Evolutionary conservation across 225 moss, liverwort and hornwort species (phyloP).

Genomic region (Lunularia cruciata): DNA sequence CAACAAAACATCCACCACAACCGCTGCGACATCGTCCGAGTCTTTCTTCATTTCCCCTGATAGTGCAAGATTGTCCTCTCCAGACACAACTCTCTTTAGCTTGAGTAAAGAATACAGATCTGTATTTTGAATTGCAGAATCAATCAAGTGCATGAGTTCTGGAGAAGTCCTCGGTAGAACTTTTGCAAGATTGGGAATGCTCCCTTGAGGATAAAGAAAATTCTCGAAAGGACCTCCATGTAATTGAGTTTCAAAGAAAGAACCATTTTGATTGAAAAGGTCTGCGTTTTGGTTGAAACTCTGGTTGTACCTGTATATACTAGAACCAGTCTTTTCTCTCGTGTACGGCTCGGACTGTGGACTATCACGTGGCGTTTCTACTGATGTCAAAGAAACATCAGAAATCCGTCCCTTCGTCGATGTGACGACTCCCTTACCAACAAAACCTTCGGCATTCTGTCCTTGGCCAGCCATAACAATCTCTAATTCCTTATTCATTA

Average conservation of each 20-base stretch:
- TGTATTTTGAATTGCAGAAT: slow-evolving; percentile 67
- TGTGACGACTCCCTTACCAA: slow-evolving; percentile 16
- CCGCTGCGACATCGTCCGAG: slow-evolving; percentile 55
- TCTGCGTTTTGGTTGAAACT: slow-evolving; percentile 21
- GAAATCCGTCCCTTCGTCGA: slow-evolving; percentile 20
- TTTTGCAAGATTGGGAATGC: slow-evolving; percentile 45
- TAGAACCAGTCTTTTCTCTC: slow-evolving; percentile 8
- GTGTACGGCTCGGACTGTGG: slow-evolving; percentile 16
- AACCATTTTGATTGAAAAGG: slow-evolving; percentile 40
- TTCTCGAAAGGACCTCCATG: slow-evolving; percentile 35
- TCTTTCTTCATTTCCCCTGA: slow-evolving; percentile 44
- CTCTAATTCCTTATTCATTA: slow-evolving; percentile 22
- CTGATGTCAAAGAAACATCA: slow-evolving; percentile 14
- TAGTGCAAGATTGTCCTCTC: slow-evolving; percentile 54
- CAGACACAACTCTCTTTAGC: slow-evolving; percentile 70
- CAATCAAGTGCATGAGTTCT: slow-evolving; percentile 80
- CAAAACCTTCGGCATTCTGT: slow-evolving; percentile 5
- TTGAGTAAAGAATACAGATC: slow-evolving; percentile 61
- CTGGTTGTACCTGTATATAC: slow-evolving; percentile 23
- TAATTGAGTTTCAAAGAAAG: slow-evolving; percentile 42
- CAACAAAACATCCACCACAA: slow-evolving; percentile 85
- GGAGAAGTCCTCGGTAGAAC: slow-evolving; percentile 79
- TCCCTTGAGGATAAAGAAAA: slow-evolving; percentile 44
- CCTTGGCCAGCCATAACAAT: slow-evolving; percentile 18
- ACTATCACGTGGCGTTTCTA: slow-evolving; percentile 6